Conservation (phyloP, 2,329 filamentous ascomycete genomes). For the Ophiostoma ips region DNA sequence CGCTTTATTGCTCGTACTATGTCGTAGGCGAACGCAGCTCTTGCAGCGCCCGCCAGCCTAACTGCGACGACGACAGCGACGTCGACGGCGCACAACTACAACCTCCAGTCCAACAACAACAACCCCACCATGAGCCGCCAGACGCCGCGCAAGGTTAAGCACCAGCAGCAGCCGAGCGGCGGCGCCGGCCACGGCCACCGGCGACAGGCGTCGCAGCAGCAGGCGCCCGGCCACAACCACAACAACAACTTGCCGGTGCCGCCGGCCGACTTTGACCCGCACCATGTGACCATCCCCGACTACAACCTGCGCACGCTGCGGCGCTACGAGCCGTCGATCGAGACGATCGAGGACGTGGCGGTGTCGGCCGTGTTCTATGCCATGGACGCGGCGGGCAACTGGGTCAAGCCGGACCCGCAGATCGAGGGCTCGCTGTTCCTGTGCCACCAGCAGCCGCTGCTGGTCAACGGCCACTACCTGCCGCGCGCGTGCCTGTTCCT, state of each 20-base stretch:
- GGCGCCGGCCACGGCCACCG: constrained; percentile 1
- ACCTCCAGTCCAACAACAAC: too few species aligned
- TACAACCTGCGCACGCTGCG: constrained; percentile 77
- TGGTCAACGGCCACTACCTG: constrained; percentile 18
- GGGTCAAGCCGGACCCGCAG: constrained; percentile 60
- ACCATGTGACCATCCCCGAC: constrained; percentile 55
- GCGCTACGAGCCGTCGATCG: constrained; percentile 64
- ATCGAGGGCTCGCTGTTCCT: constrained; percentile 85
- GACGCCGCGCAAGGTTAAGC: constrained; percentile 1
- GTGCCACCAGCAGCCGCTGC: constrained; percentile 45
- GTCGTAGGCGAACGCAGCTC: too few species aligned
- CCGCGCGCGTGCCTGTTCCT: constrained; percentile 50
- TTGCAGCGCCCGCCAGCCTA: too few species aligned
- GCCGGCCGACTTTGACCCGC: constrained; percentile 18
- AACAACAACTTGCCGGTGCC: background rate
- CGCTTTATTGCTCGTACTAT: too few species aligned
- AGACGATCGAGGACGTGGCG: constrained; percentile 62
- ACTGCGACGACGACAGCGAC: too few species aligned
- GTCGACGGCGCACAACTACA: too few species aligned
- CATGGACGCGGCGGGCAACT: constrained; percentile 46
- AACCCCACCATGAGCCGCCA: background rate
- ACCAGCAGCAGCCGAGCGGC: constrained; percentile 1
- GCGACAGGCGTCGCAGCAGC: background rate
- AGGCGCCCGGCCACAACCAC: background rate
- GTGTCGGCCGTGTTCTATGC: constrained; percentile 76